Evolutionary conservation across 768 basidiomycete genomes (phyloP).

Genomic region (Lactarius quietus): DNA sequence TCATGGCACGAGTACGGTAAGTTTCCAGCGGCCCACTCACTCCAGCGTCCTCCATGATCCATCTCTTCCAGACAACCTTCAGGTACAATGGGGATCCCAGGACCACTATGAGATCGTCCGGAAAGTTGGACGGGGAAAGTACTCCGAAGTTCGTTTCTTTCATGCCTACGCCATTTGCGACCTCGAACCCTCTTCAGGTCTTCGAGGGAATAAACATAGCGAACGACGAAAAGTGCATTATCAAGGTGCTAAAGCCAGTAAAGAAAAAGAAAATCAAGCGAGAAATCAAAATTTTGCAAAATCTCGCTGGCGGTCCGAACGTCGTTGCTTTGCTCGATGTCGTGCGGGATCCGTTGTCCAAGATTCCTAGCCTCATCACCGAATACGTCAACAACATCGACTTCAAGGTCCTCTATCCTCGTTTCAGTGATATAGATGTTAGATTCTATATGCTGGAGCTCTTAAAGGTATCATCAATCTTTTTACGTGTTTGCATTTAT

Average conservation of each 20-base stretch:
- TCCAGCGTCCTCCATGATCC: conserved; percentile 4
- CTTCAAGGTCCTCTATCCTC: conserved; percentile 94
- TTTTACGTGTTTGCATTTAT: neutral
- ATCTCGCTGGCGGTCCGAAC: conserved; percentile 94
- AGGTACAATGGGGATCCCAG: conserved; percentile 96
- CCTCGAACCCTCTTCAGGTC: conserved; percentile 46
- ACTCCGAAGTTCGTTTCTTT: conserved; percentile 68
- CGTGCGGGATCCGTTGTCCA: conserved; percentile 92
- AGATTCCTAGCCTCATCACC: conserved; percentile 94
- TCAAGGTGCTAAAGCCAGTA: conserved; percentile 97
- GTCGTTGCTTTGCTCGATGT: conserved; percentile 91
- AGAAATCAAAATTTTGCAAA: conserved; percentile 97
- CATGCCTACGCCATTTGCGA: conserved; percentile 8
- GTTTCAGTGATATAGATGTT: conserved; percentile 94
- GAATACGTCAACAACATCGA: conserved; percentile 99
- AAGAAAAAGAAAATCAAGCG: conserved; percentile 99
- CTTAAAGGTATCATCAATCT: conserved; percentile 63
- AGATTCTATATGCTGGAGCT: conserved; percentile 96
- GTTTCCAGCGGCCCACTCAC: conserved; percentile 25
- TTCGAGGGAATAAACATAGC: conserved; percentile 93
- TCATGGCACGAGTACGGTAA: conserved; percentile 96
- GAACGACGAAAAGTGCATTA: conserved; percentile 92
- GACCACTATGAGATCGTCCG: conserved; percentile 98
- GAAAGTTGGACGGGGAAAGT: conserved; percentile 94
- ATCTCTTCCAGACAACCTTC: conserved; percentile 71